Percentiles rank a stretch among this genome's conserved stretches.
phyloP scores from a whole-genome alignment of 352 stramenopile genomes.

The Nothophytophthora sp. region DNA sequence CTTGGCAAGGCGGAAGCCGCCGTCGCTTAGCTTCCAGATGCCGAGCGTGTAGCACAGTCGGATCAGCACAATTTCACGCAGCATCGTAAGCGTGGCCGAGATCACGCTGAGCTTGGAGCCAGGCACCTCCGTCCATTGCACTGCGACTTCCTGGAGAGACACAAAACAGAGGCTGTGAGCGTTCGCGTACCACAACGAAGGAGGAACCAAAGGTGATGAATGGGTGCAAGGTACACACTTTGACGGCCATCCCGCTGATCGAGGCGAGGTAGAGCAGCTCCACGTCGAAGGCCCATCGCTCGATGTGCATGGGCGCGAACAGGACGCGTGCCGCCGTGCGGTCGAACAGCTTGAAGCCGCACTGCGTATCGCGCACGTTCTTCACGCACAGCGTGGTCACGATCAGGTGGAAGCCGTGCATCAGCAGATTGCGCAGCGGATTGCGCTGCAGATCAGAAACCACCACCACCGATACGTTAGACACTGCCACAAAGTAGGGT shows the following conservation, averaged over 20 bases:
- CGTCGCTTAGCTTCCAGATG: conserved; percentile 81
- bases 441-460: conserved; percentile 41
- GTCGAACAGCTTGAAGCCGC: conserved; percentile 95
- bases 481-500: no score
- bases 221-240: no score
- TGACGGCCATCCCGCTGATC: conserved; percentile 53
- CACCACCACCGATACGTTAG: background rate
- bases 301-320: conserved; percentile 92
- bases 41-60: conserved; percentile 89
- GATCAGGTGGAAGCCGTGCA: conserved; percentile 93
- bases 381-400: conserved; percentile 87
- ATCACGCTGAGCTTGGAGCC: conserved; percentile 92
- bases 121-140: conserved; percentile 92
- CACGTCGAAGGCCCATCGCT: conserved; percentile 96
- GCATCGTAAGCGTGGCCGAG: conserved; percentile 89
- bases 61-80: conserved; percentile 92
- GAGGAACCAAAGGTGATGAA: no score
- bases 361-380: conserved; percentile 93
- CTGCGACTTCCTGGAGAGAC: conserved; percentile 82
- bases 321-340: conserved; percentile 75
- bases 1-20: conserved; percentile 60
- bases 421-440: conserved; percentile 89
- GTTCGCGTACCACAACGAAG: background rate
- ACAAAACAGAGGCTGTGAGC: conserved; percentile 5
- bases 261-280: conserved; percentile 90